phyloP scores from a whole-genome alignment of 2,329 filamentous ascomycete genomes.

The Sporothrix phasma region DNA sequence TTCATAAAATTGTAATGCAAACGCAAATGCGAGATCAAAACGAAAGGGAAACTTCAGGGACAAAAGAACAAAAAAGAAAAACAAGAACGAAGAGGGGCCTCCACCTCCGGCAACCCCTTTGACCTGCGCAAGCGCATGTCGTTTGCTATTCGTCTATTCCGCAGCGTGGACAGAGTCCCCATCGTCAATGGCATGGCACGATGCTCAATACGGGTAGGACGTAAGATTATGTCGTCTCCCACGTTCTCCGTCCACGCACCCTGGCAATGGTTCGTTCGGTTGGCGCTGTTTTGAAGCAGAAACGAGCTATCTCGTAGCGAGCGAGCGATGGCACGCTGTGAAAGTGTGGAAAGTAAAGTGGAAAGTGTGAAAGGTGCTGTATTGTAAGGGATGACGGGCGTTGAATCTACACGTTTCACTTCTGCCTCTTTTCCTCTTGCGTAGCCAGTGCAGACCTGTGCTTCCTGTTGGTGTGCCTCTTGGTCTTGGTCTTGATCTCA shows the following conservation, averaged over 20 bases:
- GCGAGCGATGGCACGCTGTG: not conserved
- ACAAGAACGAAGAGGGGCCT: not conserved
- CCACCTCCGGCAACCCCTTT: not conserved
- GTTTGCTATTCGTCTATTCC: not conserved
- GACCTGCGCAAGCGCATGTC: not conserved
- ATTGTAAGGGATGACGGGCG: not conserved
- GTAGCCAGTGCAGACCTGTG: not conserved
- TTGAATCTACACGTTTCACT: not conserved
- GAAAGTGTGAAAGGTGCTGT: not conserved
- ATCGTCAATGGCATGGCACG: too few relatives aligned
- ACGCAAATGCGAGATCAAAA: too few relatives aligned
- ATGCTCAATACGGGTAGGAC: too few relatives aligned
- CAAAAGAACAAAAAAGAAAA: too few relatives aligned
- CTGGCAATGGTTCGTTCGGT: not conserved
- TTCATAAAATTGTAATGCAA: too few relatives aligned
- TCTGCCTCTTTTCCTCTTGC: not conserved
- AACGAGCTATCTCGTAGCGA: not conserved
- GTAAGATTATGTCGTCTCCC: too few relatives aligned
- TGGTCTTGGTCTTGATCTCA: not conserved
- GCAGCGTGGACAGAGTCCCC: too few relatives aligned
- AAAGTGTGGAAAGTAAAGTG: too few relatives aligned
- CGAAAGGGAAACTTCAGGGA: too few relatives aligned
- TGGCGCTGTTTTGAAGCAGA: not conserved
- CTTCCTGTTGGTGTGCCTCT: not conserved
- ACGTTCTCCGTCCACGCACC: not conserved